A percentile compares a stretch with the other conserved stretches of the same genome.
Conservation (phyloP, 345 rosid genomes). For the Hibiscus tridactylites region DNA sequence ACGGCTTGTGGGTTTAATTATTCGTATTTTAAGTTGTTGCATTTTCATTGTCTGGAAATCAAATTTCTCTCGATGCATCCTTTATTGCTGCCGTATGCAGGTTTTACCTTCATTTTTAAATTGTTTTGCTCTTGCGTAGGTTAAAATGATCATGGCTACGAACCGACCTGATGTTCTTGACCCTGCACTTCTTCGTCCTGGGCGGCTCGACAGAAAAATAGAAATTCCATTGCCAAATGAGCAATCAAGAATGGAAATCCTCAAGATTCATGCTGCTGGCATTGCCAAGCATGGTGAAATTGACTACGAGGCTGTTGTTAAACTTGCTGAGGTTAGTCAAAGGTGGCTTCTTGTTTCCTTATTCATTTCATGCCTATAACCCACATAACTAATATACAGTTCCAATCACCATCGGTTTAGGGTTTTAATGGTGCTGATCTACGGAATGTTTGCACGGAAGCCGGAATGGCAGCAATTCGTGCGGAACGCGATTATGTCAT, state of each 20-base stretch:
- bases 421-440: conserved; percentile 97
- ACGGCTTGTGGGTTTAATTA: not conserved
- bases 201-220: conserved; percentile 84
- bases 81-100: not conserved
- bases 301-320: conserved; percentile 91
- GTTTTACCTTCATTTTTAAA: not conserved
- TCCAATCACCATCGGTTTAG: conserved; percentile 26
- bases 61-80: not conserved
- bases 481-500: conserved; percentile 93
- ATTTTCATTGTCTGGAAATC: not conserved
- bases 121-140: conserved; percentile 28
- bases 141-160: conserved; percentile 99
- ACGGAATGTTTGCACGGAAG: conserved; percentile 93
- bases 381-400: not conserved
- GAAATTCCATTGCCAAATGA: conserved; percentile 96
- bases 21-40: not conserved
- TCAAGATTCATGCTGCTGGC: conserved; percentile 92
- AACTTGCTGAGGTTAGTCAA: conserved; percentile 81
- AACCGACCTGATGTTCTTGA: conserved; percentile 96
- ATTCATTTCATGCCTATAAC: not conserved
- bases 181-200: conserved; percentile 93
- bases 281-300: conserved; percentile 95
- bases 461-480: conserved; percentile 95
- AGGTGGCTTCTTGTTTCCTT: not conserved
- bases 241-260: conserved; percentile 93